These are phyloP conservation scores for Solanum pennellii DNA, from an alignment of 257 asterid genomes.

Conservation along the genomic window DNA sequence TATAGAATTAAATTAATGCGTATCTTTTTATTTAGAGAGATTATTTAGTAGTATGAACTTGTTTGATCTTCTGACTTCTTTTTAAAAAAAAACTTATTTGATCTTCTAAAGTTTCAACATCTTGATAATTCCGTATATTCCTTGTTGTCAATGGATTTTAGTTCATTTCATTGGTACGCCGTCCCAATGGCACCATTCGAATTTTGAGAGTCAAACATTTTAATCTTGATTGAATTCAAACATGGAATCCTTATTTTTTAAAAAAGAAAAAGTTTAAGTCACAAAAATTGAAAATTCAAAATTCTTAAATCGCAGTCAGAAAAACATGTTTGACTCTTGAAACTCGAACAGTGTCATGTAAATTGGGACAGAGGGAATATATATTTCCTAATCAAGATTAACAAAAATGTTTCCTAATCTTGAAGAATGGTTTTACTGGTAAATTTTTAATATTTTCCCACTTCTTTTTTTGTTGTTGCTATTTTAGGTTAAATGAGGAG, in stretches of 20 bases:
- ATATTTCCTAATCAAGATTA: not conserved
- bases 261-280: too few species aligned
- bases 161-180: not conserved
- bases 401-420: not conserved
- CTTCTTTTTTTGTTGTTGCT: not conserved
- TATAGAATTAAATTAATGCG: too few species aligned
- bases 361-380: not conserved
- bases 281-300: not conserved
- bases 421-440: conserved; percentile 3
- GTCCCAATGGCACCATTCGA: not conserved
- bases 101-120: not conserved
- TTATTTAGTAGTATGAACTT: too few species aligned
- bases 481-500: conserved; percentile 63
- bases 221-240: not conserved
- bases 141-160: not conserved
- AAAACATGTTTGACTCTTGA: not conserved
- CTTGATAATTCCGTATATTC: not conserved
- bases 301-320: not conserved
- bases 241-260: not conserved
- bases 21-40: too few species aligned
- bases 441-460: not conserved
- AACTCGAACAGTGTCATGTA: not conserved
- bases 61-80: not conserved
- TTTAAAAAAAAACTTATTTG: not conserved
- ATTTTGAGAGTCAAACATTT: not conserved